These are phyloP conservation scores for Fusarium dimerum DNA, from an alignment of 2,329 filamentous ascomycete species.

Conservation along the genomic window DNA sequence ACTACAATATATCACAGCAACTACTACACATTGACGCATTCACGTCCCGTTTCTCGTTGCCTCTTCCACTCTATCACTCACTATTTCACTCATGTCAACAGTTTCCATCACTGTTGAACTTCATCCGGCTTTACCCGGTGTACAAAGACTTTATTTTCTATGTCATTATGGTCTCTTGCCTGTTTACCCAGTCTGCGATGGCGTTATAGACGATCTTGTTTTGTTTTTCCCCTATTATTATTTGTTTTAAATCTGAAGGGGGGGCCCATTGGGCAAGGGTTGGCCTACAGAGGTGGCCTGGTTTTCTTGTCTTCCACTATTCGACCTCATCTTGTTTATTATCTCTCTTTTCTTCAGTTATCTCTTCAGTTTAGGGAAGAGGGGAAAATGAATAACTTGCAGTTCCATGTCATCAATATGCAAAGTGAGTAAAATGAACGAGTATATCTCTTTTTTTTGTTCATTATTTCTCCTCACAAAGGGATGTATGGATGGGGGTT, in stretches of 20 bases:
- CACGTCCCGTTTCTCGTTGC: too few species aligned
- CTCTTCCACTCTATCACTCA: slow-evolving; percentile 5
- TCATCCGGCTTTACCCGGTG: slow-evolving; percentile 13
- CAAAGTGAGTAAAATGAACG: neutral
- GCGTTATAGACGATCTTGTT: slow-evolving; percentile 30
- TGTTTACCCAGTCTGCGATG: slow-evolving; percentile 18
- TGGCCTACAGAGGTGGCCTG: slow-evolving; percentile 11
- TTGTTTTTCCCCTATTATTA: slow-evolving; percentile 1
- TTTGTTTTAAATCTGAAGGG: slow-evolving; percentile 8
- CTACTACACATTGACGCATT: slow-evolving; percentile 12
- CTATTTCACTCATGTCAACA: slow-evolving; percentile 4
- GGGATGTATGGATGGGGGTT: neutral
- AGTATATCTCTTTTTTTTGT: neutral
- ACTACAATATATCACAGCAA: slow-evolving; percentile 31
- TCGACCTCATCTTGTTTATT: neutral
- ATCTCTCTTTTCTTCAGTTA: too few species aligned
- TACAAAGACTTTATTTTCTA: slow-evolving; percentile 16
- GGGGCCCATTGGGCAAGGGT: slow-evolving; percentile 10
- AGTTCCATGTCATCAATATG: neutral
- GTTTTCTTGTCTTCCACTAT: neutral
- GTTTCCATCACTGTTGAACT: slow-evolving; percentile 13
- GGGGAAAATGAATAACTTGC: neutral
- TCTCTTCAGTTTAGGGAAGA: too few species aligned
- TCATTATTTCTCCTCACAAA: neutral
- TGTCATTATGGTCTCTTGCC: slow-evolving; percentile 4